Conservation (phyloP, 441 rosid species). For the Cnidoscolus chayamansa region DNA sequence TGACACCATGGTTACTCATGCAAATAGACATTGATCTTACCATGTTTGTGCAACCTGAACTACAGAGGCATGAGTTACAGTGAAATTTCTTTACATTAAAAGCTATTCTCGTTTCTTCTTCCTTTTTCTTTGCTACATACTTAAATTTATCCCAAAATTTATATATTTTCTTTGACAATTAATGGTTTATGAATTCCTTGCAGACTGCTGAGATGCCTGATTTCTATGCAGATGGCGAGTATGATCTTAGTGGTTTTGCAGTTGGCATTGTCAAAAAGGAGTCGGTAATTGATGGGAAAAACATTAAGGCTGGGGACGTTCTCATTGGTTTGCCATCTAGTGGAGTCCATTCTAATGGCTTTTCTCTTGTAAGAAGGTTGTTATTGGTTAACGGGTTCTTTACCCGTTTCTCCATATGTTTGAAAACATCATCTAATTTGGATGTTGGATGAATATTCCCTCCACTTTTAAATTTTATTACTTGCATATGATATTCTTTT, state of each 20-base stretch:
- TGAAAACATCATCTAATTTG: background rate
- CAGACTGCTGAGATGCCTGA: slow-evolving; percentile 97
- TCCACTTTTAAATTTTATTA: background rate
- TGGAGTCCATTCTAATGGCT: slow-evolving; percentile 94
- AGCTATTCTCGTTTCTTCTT: background rate
- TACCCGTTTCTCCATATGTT: background rate
- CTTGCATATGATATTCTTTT: background rate
- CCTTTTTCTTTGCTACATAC: background rate
- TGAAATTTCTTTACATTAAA: slow-evolving; percentile 4
- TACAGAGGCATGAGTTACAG: background rate
- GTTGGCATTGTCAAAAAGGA: slow-evolving; percentile 81
- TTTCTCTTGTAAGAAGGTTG: slow-evolving; percentile 89
- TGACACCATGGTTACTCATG: background rate
- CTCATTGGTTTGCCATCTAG: slow-evolving; percentile 87
- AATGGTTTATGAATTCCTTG: slow-evolving; percentile 16
- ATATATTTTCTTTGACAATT: background rate
- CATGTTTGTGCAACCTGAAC: background rate
- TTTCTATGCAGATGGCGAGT: slow-evolving; percentile 74
- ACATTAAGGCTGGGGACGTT: slow-evolving; percentile 65
- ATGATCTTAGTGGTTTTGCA: slow-evolving; percentile 83
- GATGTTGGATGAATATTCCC: slow-evolving; percentile 7
- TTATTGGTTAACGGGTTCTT: slow-evolving; percentile 3
- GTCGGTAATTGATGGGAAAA: slow-evolving; percentile 76
- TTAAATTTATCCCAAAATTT: background rate
- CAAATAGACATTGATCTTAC: background rate